Conservation (phyloP, 164 flowering plant genomes). For the Umbilicus rupestris region DNA sequence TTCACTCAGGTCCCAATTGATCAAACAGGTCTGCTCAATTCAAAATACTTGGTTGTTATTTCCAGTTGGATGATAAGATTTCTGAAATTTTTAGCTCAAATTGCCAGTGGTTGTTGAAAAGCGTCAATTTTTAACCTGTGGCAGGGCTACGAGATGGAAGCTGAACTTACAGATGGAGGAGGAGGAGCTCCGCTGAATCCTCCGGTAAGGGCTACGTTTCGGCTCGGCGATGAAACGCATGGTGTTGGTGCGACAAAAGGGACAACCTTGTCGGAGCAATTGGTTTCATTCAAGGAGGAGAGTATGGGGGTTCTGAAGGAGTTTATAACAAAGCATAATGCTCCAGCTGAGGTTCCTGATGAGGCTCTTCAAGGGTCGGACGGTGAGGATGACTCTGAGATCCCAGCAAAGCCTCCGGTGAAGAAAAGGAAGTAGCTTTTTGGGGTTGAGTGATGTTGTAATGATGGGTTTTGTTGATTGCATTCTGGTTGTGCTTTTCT, state of each 20-base stretch:
- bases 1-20: neutral
- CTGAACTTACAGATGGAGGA: constrained; percentile 11
- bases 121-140: neutral
- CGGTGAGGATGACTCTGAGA: constrained; percentile 32
- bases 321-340: constrained; percentile 62
- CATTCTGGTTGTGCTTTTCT: too few relatives aligned
- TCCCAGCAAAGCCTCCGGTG: constrained; percentile 8
- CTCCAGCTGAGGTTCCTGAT: constrained; percentile 73
- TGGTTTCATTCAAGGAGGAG: constrained; percentile 54
- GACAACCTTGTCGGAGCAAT: constrained; percentile 37
- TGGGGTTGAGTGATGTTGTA: too few relatives aligned
- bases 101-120: neutral
- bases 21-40: neutral
- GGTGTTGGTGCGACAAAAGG: constrained; percentile 25
- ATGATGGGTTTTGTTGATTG: too few relatives aligned
- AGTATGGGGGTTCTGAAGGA: constrained; percentile 67
- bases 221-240: constrained; percentile 50
- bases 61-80: neutral
- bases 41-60: neutral
- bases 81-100: neutral
- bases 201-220: constrained; percentile 37
- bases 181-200: constrained; percentile 12
- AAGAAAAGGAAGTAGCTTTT: constrained; percentile 8
- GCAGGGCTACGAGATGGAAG: neutral
- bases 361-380: constrained; percentile 47